phyloP scores from a whole-genome alignment of 1,284 basidiomycete genomes.

The Cryptococcus jaspeensis region DNA sequence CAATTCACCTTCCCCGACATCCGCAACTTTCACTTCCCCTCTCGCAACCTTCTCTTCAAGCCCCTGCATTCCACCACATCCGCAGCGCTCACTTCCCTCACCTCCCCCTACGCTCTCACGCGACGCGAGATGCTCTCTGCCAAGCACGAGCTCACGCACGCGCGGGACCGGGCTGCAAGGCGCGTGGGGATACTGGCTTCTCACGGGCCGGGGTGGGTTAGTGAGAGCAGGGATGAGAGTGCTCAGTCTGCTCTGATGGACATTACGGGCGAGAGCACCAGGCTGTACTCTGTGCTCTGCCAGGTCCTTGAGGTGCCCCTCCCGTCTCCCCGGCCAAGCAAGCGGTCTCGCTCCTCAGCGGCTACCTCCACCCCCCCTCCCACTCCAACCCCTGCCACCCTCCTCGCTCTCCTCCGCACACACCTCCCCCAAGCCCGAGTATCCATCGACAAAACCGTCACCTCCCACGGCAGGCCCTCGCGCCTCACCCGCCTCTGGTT shows the following conservation, averaged over 20 bases:
- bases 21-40: slow-evolving; percentile 23
- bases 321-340: slow-evolving; percentile 4
- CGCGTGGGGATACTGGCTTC: slow-evolving; percentile 44
- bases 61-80: slow-evolving; percentile 23
- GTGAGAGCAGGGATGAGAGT: background rate
- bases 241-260: slow-evolving; percentile 13
- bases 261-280: slow-evolving; percentile 32
- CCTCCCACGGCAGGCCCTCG: slow-evolving; percentile 39
- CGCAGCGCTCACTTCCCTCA: slow-evolving; percentile 31
- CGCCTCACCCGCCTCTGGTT: slow-evolving; percentile 49
- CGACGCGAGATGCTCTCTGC: slow-evolving; percentile 45
- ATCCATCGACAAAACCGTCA: slow-evolving; percentile 23
- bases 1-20: slow-evolving; percentile 24
- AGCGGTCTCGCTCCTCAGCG: slow-evolving; percentile 5
- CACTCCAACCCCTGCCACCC: slow-evolving; percentile 24
- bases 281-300: slow-evolving; percentile 42
- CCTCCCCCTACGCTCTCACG: slow-evolving; percentile 44
- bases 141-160: slow-evolving; percentile 26
- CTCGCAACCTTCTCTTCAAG: slow-evolving; percentile 27
- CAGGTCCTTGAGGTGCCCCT: slow-evolving; percentile 35
- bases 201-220: slow-evolving; percentile 40
- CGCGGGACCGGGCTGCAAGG: slow-evolving; percentile 34
- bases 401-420: slow-evolving; percentile 34
- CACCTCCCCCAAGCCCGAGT: slow-evolving; percentile 31
- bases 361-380: slow-evolving; percentile 8